These are phyloP conservation scores for Stagonosporopsis chrysanthemi DNA, from an alignment of 2,329 filamentous ascomycete genomes.

Conservation along the genomic window DNA sequence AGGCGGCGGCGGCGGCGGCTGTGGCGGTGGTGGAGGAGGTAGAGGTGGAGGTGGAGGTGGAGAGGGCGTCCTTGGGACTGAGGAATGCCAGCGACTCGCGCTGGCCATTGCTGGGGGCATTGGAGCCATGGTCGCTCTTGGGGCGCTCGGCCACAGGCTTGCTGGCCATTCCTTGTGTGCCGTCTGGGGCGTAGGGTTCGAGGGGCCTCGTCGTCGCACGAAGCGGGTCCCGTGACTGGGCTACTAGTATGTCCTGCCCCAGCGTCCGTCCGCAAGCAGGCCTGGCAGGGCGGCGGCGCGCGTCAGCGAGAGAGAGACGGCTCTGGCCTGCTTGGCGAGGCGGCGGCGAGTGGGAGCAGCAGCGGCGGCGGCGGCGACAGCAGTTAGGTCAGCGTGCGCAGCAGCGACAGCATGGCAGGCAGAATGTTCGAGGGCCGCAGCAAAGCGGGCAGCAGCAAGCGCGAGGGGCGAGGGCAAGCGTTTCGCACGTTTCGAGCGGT, in stretches of 20 bases:
- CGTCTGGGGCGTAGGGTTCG: slow-evolving; percentile 17
- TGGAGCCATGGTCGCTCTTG: slow-evolving; percentile 35
- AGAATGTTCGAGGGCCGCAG: slow-evolving; percentile 8
- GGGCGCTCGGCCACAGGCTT: slow-evolving; percentile 40
- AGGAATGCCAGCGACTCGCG: slow-evolving; percentile 19
- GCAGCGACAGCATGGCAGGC: slow-evolving; percentile 25
- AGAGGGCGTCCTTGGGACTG: slow-evolving; percentile 29
- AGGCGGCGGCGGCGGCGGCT: slow-evolving; percentile 10
- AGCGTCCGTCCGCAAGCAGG: slow-evolving; percentile 14
- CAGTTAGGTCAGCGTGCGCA: slow-evolving; percentile 24
- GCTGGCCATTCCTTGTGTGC: slow-evolving; percentile 38
- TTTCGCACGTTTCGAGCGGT: slow-evolving; percentile 14
- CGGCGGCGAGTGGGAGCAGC: slow-evolving; percentile 21
- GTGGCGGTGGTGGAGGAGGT: no score
- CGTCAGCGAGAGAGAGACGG: slow-evolving; percentile 18
- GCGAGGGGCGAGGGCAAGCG: slow-evolving; percentile 9
- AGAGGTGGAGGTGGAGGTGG: slow-evolving; percentile 7
- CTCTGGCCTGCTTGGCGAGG: slow-evolving; percentile 10
- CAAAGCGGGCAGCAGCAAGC: slow-evolving; percentile 6
- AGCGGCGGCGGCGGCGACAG: slow-evolving; percentile 6
- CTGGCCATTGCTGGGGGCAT: slow-evolving; percentile 5
- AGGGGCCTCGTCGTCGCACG: slow-evolving; percentile 33
- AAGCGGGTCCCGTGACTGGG: slow-evolving; percentile 21
- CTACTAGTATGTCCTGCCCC: slow-evolving; percentile 17
- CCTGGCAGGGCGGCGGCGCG: slow-evolving; percentile 11